Base-by-base conservation (phyloP, 106 monocot genomes). In the Amphibolis antarctica region DNA sequence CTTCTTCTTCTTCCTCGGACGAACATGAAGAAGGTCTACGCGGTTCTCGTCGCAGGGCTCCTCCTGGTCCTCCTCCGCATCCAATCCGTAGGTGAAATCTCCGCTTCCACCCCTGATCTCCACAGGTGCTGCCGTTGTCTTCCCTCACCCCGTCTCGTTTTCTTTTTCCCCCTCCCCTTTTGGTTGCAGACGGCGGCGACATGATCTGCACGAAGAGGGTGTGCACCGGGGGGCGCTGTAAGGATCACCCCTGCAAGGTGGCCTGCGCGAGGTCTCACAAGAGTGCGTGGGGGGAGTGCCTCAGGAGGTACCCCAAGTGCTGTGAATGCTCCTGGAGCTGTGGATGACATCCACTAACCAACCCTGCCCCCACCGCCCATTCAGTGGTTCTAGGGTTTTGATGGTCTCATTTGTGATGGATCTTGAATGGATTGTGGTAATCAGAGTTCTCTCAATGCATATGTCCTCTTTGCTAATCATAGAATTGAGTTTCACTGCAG, bases 151-250 rank as follows among this genome's bases (percentile, higher is more conserved):
- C 20, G 21, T 0, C 24, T 49, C 12, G 5, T 15, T 10, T 15
- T 49, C 12, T 49, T 15, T 10, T 15, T 49, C 20, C 24, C 24
- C 23, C 24, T 21, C 23, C 5, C 18, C 24, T 55, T 55, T 55
- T 57, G 26, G 25, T 58, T 58, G 12, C 60, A 61, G 60, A 61
- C 43, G 60, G n/a, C 21, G 60, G 42, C 43, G 60, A 61, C 43
- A 61, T 61, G 60, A 61, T 61, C 7, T 61, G 60, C 60, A 61
- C 60, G 7, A 43, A 61, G 10, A 36, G 6, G 42, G 10, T 61
- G 31, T 61, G 60, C 18, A 42, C 60, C 20, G 31, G 28, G 18
- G 20, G 43, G 21, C 10, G 17, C 28, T 61, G 60, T 20, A 12
- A 61, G 60, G 11, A 19, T 7, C 18, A 36, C 5, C 10, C 31